Evolutionary conservation across 2,329 filamentous ascomycete genomes (phyloP).

Genomic region (Fusarium beomiforme): DNA sequence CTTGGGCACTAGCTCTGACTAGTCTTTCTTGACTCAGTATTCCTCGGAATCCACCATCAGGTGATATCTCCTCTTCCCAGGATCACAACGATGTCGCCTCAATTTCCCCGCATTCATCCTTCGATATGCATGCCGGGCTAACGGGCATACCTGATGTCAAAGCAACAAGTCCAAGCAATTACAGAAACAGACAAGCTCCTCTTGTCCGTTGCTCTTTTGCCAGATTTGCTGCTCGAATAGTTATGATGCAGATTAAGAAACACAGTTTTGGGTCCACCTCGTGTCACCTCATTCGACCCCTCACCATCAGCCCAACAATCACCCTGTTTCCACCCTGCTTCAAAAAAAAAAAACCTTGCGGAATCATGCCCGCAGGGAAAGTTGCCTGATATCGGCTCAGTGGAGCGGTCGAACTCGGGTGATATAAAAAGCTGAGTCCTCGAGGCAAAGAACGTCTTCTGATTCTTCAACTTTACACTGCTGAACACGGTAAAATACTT

Average conservation of each 20-base stretch:
- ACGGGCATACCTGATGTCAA: constrained; percentile 1
- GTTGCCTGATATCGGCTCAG: neutral
- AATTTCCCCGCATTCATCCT: constrained; percentile 5
- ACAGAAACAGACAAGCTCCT: neutral
- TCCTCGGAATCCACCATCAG: neutral
- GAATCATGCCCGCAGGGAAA: neutral
- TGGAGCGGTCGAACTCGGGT: neutral
- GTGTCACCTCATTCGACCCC: neutral
- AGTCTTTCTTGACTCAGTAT: neutral
- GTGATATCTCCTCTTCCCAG: neutral
- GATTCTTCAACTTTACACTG: no score
- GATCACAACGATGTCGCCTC: neutral
- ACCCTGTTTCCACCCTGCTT: neutral
- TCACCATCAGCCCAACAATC: neutral
- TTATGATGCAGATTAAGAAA: neutral
- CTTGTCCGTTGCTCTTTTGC: neutral
- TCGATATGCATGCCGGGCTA: constrained; percentile 7
- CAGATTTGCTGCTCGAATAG: neutral
- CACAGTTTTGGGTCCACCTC: neutral
- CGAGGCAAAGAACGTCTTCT: accelerated
- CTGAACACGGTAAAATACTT: accelerated
- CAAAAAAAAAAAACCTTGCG: neutral
- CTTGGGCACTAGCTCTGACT: neutral
- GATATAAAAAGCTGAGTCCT: neutral
- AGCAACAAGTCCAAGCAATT: neutral